phyloP scores from a whole-genome alignment of 805 yeast species.

The Ascoidea asiatica region DNA sequence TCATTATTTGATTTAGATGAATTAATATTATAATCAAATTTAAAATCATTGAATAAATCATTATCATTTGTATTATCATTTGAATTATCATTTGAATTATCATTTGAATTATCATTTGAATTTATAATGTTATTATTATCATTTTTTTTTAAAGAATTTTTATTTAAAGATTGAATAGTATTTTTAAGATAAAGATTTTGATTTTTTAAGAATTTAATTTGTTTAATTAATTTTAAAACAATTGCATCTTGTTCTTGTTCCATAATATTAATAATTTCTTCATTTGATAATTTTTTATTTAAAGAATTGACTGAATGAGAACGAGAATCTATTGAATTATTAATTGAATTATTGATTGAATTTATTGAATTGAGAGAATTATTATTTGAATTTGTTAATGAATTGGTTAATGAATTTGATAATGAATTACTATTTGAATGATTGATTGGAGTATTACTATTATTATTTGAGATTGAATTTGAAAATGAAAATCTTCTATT shows the following conservation, averaged over 20 bases:
- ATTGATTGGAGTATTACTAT: not conserved
- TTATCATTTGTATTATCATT: too few relatives aligned
- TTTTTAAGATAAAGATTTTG: conserved; percentile 32
- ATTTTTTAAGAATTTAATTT: conserved; percentile 37
- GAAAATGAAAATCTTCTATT: not conserved
- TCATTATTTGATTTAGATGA: too few relatives aligned
- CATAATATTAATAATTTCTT: conserved; percentile 43
- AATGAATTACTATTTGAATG: not conserved
- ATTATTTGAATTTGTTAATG: not conserved
- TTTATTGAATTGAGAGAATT: too few relatives aligned
- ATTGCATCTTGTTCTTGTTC: conserved; percentile 70
- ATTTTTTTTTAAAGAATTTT: too few relatives aligned
- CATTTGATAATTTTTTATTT: conserved; percentile 21
- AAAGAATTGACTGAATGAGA: not conserved
- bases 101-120: too few relatives aligned
- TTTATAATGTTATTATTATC: too few relatives aligned
- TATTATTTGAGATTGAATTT: not conserved
- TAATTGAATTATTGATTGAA: too few relatives aligned
- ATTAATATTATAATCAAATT: too few relatives aligned
- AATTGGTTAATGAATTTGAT: not conserved
- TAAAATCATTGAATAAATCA: too few relatives aligned
- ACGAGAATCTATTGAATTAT: not conserved
- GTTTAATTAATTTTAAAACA: conserved; percentile 51
- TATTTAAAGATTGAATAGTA: not conserved
- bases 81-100: too few relatives aligned